These are phyloP conservation scores for Cercospora nicotianae DNA, from an alignment of 2,329 filamentous ascomycete species.

Conservation along the genomic window DNA sequence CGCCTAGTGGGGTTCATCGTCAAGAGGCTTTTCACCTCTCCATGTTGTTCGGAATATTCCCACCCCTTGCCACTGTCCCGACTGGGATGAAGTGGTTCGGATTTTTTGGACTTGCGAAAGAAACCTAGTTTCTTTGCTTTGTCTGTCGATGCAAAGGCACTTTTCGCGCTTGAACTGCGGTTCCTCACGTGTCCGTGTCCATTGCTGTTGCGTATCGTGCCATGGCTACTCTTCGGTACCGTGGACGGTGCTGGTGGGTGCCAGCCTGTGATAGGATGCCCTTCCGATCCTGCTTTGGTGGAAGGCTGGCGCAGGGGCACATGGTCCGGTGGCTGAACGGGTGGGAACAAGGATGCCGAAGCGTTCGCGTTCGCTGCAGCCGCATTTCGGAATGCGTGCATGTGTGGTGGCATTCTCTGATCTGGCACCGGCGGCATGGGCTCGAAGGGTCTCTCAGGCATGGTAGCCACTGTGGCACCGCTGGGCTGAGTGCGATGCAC, in stretches of 20 bases:
- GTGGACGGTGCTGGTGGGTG: constrained; percentile 35
- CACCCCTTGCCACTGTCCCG: neutral
- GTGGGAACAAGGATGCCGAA: constrained; percentile 34
- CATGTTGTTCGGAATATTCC: neutral
- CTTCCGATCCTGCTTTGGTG: constrained; percentile 30
- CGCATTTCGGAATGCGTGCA: constrained; percentile 36
- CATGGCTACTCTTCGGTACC: constrained; percentile 16
- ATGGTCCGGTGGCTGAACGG: constrained; percentile 30
- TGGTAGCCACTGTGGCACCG: constrained; percentile 21
- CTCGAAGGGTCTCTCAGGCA: constrained; percentile 6
- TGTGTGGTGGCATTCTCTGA: constrained; percentile 35
- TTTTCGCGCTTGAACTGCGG: constrained; percentile 24
- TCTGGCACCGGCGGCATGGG: constrained; percentile 8
- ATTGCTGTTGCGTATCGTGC: constrained; percentile 11
- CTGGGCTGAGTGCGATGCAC: constrained; percentile 20
- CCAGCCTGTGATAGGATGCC: constrained; percentile 39
- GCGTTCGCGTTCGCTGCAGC: constrained; percentile 24
- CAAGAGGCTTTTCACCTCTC: neutral
- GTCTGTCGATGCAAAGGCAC: constrained; percentile 28
- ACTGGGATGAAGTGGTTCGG: constrained; percentile 16
- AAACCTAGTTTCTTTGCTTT: constrained; percentile 35
- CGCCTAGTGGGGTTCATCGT: neutral
- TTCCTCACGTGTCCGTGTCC: constrained; percentile 16
- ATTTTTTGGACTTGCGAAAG: constrained; percentile 26
- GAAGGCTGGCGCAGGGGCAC: constrained; percentile 30